Conservation (phyloP, 2,329 filamentous ascomycete species). For the Metarhizium guizhouense region DNA sequence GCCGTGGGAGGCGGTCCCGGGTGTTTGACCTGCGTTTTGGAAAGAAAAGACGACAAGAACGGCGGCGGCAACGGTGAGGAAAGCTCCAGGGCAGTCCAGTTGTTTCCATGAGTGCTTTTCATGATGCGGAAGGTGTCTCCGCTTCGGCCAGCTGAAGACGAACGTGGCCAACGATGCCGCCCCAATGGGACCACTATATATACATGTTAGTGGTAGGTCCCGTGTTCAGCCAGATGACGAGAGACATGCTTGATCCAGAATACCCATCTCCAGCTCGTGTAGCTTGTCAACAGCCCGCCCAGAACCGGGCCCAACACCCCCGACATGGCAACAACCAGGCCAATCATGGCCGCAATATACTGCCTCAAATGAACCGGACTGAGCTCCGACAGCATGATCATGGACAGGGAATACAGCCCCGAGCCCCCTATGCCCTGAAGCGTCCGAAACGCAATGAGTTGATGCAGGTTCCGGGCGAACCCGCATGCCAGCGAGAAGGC, state of each 20-base stretch:
- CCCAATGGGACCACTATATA: constrained; percentile 40
- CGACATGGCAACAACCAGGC: constrained; percentile 36
- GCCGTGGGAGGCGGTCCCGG: constrained; percentile 7
- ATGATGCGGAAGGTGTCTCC: constrained; percentile 27
- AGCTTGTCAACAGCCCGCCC: constrained; percentile 41
- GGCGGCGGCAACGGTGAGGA: constrained; percentile 43
- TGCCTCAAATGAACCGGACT: constrained; percentile 30
- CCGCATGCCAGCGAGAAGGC: constrained; percentile 48
- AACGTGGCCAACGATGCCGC: constrained; percentile 37
- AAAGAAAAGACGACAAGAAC: constrained; percentile 50
- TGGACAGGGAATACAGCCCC: constrained; percentile 47
- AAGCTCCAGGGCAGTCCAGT: constrained; percentile 43
- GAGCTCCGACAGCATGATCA: constrained; percentile 46
- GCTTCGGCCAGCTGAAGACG: constrained; percentile 39
- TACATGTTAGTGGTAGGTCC: background rate
- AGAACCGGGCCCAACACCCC: constrained; percentile 43
- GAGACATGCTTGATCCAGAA: constrained; percentile 49
- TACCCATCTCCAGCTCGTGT: constrained; percentile 42
- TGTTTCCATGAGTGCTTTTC: constrained; percentile 35
- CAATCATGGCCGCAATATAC: constrained; percentile 38
- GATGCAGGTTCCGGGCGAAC: constrained; percentile 19
- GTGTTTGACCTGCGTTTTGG: constrained; percentile 34
- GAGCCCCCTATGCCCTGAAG: constrained; percentile 41
- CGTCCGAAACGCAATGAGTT: constrained; percentile 40
- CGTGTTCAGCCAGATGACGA: constrained; percentile 3